A percentile compares a stretch with the other conserved stretches of the same genome.
These are phyloP conservation scores for Aspergillus proliferans DNA, from an alignment of 2,329 filamentous ascomycete species.

Conservation along the genomic window DNA sequence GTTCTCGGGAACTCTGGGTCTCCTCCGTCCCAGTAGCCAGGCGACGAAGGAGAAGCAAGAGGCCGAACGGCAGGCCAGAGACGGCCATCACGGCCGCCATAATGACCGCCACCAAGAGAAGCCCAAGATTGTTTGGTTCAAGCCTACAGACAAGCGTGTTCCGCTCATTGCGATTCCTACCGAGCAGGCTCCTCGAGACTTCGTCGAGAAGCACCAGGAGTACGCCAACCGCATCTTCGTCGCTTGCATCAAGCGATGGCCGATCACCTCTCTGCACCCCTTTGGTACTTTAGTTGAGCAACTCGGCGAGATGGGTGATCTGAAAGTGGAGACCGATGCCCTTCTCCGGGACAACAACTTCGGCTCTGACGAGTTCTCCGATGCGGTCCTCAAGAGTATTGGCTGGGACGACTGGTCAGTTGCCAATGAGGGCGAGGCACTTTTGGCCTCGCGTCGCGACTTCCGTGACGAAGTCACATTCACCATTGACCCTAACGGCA, in stretches of 20 bases:
- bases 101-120: conserved; percentile 86
- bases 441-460: conserved; percentile 70
- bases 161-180: conserved; percentile 97
- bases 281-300: conserved; percentile 97
- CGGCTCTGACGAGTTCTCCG: conserved; percentile 92
- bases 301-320: conserved; percentile 92
- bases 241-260: conserved; percentile 98
- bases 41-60: conserved; percentile 99
- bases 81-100: conserved; percentile 65
- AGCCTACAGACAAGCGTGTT: conserved; percentile 97
- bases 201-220: conserved; percentile 96
- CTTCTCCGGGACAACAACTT: conserved; percentile 98
- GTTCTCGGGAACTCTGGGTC: conserved; percentile 93
- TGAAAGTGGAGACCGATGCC: conserved; percentile 96
- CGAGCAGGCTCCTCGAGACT: conserved; percentile 93
- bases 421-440: conserved; percentile 70
- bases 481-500: conserved; percentile 84
- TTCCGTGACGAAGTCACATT: conserved; percentile 85
- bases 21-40: conserved; percentile 93
- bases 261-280: conserved; percentile 97
- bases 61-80: conserved; percentile 84
- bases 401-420: conserved; percentile 88
- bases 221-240: conserved; percentile 98
- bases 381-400: conserved; percentile 89
- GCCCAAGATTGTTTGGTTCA: conserved; percentile 99